A percentile compares a stretch with the other conserved stretches of the same genome.
Conservation (phyloP, 2,329 filamentous ascomycete genomes). For the Ilyonectria sp. region DNA sequence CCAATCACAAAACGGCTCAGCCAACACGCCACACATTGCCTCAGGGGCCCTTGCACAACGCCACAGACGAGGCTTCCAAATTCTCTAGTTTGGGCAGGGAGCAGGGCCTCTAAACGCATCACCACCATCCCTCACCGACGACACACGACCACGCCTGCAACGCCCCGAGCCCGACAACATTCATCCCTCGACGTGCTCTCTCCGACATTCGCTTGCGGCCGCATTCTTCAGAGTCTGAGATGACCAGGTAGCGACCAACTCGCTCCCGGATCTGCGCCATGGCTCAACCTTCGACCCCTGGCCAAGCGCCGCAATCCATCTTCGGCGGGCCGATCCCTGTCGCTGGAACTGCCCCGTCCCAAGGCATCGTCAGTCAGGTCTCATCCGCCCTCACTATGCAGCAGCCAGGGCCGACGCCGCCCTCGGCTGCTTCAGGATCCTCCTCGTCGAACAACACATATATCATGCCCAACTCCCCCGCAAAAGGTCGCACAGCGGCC, state of each 20-base stretch:
- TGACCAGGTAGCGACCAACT: slow-evolving; percentile 40
- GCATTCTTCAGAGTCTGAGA: slow-evolving; percentile 32
- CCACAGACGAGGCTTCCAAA: slow-evolving; percentile 39
- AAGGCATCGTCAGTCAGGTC: slow-evolving; percentile 44
- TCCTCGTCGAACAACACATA: slow-evolving; percentile 82
- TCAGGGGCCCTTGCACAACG: slow-evolving; percentile 31
- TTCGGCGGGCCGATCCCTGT: slow-evolving; percentile 60
- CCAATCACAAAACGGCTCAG: slow-evolving; percentile 33
- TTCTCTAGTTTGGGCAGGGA: slow-evolving; percentile 36
- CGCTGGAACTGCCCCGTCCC: slow-evolving; percentile 45
- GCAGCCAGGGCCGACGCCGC: slow-evolving; percentile 44
- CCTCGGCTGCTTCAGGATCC: slow-evolving; percentile 44
- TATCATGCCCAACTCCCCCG: slow-evolving; percentile 90
- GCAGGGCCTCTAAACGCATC: slow-evolving; percentile 40
- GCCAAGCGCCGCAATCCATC: slow-evolving; percentile 59
- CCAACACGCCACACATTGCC: slow-evolving; percentile 13
- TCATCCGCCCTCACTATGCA: slow-evolving; percentile 47
- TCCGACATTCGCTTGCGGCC: slow-evolving; percentile 1
- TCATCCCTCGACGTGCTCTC: slow-evolving; percentile 6
- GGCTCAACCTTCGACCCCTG: slow-evolving; percentile 63
- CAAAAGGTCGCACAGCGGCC: slow-evolving; percentile 73
- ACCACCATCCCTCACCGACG: slow-evolving; percentile 42
- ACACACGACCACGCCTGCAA: slow-evolving; percentile 27
- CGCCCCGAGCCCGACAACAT: not conserved
- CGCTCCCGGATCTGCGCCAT: slow-evolving; percentile 52